Conservation (phyloP, 371 early-diverging fungal species). For the Mucor velutinosus region DNA sequence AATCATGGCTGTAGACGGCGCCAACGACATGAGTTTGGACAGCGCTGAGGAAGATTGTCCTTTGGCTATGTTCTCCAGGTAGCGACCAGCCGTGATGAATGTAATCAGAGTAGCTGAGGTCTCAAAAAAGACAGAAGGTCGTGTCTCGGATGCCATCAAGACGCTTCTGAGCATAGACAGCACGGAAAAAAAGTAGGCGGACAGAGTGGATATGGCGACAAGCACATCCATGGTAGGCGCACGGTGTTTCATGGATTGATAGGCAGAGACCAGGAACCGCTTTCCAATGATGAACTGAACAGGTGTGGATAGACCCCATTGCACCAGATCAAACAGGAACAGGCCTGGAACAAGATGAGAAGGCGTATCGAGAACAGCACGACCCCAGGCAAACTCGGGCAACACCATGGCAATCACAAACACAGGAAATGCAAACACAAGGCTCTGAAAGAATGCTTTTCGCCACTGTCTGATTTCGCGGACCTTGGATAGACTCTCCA, state of each 20-base stretch:
- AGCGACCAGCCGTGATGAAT: slow-evolving; percentile 90
- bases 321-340: slow-evolving; percentile 56
- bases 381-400: slow-evolving; percentile 64
- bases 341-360: slow-evolving; percentile 60
- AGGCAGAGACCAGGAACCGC: slow-evolving; percentile 79
- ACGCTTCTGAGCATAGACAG: slow-evolving; percentile 53
- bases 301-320: slow-evolving; percentile 78
- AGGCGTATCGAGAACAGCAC: slow-evolving; percentile 48
- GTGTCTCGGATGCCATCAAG: slow-evolving; percentile 14
- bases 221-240: slow-evolving; percentile 97
- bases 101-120: slow-evolving; percentile 89
- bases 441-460: slow-evolving; percentile 58
- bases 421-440: slow-evolving; percentile 81
- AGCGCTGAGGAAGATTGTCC: slow-evolving; percentile 90
- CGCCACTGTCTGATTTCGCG: slow-evolving; percentile 88
- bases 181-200: slow-evolving; percentile 79
- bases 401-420: slow-evolving; percentile 85
- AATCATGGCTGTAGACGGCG: slow-evolving; percentile 70
- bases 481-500: slow-evolving; percentile 87
- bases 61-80: slow-evolving; percentile 93
- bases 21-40: slow-evolving; percentile 83
- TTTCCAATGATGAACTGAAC: slow-evolving; percentile 89
- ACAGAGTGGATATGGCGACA: slow-evolving; percentile 82
- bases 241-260: slow-evolving; percentile 76
- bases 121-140: slow-evolving; percentile 89